Conservation (phyloP, 257 asterid genomes). For the Vinca minor region DNA sequence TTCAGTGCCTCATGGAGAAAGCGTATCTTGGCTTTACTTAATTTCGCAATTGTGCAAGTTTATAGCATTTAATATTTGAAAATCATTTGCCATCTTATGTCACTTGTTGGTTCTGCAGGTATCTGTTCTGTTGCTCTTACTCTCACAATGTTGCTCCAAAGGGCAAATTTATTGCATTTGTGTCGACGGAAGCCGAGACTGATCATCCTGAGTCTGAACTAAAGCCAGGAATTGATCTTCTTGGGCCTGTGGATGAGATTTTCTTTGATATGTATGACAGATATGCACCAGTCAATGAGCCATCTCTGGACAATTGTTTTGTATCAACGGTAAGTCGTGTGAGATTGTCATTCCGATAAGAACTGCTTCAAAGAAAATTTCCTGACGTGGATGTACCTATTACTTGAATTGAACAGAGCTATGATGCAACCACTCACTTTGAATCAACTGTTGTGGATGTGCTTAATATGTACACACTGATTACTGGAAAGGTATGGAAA, state of each 20-base stretch:
- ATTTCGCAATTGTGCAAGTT: background rate
- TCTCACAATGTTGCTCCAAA: conserved; percentile 97
- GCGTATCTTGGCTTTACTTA: background rate
- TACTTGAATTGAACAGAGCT: conserved; percentile 31
- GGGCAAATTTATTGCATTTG: conserved; percentile 91
- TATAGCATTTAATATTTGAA: background rate
- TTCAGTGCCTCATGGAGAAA: too few species aligned
- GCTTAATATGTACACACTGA: conserved; percentile 38
- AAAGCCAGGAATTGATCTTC: conserved; percentile 85
- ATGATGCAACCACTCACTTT: conserved; percentile 48
- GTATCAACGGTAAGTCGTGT: conserved; percentile 66
- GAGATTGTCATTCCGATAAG: conserved; percentile 10
- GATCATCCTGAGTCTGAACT: conserved; percentile 82
- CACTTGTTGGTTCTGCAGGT: conserved; percentile 43
- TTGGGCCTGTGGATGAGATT: conserved; percentile 93
- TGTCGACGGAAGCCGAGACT: conserved; percentile 90
- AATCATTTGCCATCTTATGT: conserved; percentile 1
- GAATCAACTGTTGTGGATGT: conserved; percentile 50
- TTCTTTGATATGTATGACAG: conserved; percentile 82
- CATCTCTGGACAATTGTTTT: conserved; percentile 80
- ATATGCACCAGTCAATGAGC: conserved; percentile 81
- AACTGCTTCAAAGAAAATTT: conserved; percentile 12
- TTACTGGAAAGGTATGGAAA: conserved; percentile 45
- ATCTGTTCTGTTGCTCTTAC: conserved; percentile 88
- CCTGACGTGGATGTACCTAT: conserved; percentile 3